Percentiles rank a stretch among this genome's conserved stretches.
These are phyloP conservation scores for Populus hybrid DNA, from an alignment of 441 rosid species.

Conservation along the genomic window DNA sequence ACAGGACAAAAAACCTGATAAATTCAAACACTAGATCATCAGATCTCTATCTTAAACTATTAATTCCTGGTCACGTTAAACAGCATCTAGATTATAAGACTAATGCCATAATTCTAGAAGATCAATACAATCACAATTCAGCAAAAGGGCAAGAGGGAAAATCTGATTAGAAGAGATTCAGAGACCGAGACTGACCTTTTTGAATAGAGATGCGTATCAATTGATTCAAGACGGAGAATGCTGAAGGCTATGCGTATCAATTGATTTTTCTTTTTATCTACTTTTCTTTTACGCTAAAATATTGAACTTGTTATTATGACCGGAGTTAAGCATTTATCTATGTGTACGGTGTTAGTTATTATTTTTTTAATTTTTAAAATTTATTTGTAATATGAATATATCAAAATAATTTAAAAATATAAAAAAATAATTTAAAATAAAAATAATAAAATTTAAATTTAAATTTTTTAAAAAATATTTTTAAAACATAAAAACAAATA, in stretches of 20 bases:
- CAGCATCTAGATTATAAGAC: background rate
- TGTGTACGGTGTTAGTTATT: too few relatives aligned
- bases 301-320: background rate
- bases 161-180: background rate
- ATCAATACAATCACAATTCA: background rate
- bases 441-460: too few relatives aligned
- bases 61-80: background rate
- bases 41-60: slow-evolving; percentile 16
- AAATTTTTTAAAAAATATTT: too few relatives aligned
- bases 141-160: background rate
- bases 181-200: slow-evolving; percentile 11
- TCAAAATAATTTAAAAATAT: too few relatives aligned
- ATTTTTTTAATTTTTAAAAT: too few relatives aligned
- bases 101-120: background rate
- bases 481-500: too few relatives aligned
- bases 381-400: too few relatives aligned
- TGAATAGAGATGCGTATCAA: slow-evolving; percentile 5
- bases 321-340: background rate
- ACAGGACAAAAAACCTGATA: background rate
- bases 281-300: background rate
- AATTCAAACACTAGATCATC: slow-evolving; percentile 8
- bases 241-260: background rate
- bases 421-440: too few relatives aligned
- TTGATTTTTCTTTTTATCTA: background rate
- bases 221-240: slow-evolving; percentile 8